Evolutionary conservation across 345 rosid species (phyloP).

Genomic region (Sonneratia caseolaris): DNA sequence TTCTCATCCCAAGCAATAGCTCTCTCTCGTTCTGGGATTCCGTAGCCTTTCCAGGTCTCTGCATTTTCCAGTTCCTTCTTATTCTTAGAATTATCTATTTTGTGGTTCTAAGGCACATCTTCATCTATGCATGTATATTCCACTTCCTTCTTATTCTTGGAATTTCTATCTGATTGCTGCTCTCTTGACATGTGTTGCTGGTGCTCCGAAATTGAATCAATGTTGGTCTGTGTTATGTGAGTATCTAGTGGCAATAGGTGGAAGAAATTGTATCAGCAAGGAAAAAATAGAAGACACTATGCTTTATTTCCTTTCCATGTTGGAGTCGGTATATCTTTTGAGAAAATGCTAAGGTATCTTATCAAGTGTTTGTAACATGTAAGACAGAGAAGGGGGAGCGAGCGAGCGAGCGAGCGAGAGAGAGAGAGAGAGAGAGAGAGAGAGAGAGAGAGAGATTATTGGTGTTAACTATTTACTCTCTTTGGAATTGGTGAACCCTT

Average conservation of each 20-base stretch:
- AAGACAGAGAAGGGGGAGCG: no score
- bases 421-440: not conserved
- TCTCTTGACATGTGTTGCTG: no score
- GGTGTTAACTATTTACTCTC: not conserved
- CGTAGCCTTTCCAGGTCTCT: no score
- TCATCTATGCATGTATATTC: no score
- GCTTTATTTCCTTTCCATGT: not conserved
- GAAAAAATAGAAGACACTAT: not conserved
- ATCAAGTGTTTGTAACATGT: not conserved
- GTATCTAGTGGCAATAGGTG: not conserved
- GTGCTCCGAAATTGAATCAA: not conserved
- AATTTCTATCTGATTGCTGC: no score
- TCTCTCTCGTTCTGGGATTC: no score
- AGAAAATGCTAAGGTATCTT: not conserved
- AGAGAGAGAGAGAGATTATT: not conserved
- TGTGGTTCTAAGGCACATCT: no score
- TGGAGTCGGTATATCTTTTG: not conserved
- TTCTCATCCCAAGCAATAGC: no score
- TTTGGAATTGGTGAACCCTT: not conserved
- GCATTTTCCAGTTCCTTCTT: no score
- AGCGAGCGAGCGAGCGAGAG: not conserved
- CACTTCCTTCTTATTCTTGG: no score
- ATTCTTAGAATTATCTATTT: no score
- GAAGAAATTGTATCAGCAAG: not conserved
- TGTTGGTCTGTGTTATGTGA: not conserved